Base-by-base conservation (phyloP, 1,284 basidiomycete species). In the Xerocomus amazonicus region DNA sequence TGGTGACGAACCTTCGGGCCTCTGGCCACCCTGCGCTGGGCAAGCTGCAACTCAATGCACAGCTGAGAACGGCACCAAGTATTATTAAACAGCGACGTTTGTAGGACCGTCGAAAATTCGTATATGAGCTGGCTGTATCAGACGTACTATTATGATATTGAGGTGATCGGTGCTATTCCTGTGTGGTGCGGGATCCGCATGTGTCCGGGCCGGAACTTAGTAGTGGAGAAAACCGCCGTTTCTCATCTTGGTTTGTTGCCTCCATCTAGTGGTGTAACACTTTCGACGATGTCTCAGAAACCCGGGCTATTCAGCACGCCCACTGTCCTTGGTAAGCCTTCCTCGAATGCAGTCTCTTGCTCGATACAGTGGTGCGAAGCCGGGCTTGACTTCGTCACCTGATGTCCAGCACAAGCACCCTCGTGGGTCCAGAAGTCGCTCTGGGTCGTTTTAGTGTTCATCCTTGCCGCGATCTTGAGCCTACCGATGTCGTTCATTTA, bases 1-100 rank as follows among this genome's bases (percentile, higher is more conserved):
- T 10, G 84, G 84, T 6, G 69, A 85, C 48, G 85, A 87, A 62
- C 84, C 84, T 13, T 69, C 56, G 19, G 81, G 76, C 12, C 69
- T 72, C 1, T 59, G 65, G 57, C 79, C 78, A 1, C 69, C 66
- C 13, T 81, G 79, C 55, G 59, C 53, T 51, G 66, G 66, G 37
- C 37, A 56, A 34, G 65, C 63, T 7, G 45, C 34, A 16, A 43
- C 45, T 4, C 59, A 67, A 3, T 65, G 62, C 46, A 68, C 53
- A 7, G 63, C 66, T 17, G 55, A 67, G 46, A 58, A 64, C 45
- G 64, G 62, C 28, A 67, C 61, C 13, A 60, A 2, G 6, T 67
- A 63, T 36, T 45, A 52, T 38, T 61, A 63, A 48, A 23, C 6
- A 27, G 26, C n/a, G n/a, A 19, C 31, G 26, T 16, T 12, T 40